These are phyloP conservation scores for Penicillium sp. DNA, from an alignment of 2,329 filamentous ascomycete genomes.

Conservation along the genomic window DNA sequence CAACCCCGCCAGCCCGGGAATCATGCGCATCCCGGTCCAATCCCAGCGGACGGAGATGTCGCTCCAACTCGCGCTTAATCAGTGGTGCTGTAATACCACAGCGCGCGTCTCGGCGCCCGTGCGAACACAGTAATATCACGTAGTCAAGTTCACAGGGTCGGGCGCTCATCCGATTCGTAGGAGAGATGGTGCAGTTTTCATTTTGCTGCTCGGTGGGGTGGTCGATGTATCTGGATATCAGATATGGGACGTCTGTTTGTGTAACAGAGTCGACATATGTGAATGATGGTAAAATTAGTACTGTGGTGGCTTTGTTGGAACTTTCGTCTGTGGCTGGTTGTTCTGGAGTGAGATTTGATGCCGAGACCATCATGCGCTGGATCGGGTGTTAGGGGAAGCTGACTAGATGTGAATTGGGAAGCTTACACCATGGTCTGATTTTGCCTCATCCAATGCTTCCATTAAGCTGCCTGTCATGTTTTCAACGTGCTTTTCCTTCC, in stretches of 20 bases:
- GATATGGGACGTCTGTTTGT: conserved; percentile 60
- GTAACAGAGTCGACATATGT: conserved; percentile 75
- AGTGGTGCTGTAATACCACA: conserved; percentile 88
- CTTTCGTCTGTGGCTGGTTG: conserved; percentile 7
- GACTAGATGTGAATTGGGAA: neutral
- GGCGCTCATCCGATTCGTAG: conserved; percentile 41
- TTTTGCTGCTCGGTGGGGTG: conserved; percentile 51
- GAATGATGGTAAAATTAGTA: conserved; percentile 80
- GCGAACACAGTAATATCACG: conserved; percentile 84
- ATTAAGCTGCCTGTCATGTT: conserved; percentile 52
- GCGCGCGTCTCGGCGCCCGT: conserved; percentile 82
- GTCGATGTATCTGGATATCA: conserved; percentile 68
- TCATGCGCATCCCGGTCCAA: conserved; percentile 80
- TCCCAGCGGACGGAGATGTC: conserved; percentile 76
- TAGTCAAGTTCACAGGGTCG: conserved; percentile 74
- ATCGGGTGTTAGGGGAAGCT: neutral
- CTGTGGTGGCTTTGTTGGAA: conserved; percentile 58
- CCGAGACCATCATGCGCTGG: conserved; percentile 39
- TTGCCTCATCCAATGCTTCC: conserved; percentile 47
- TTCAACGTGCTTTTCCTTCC: conserved; percentile 35
- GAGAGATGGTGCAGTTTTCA: conserved; percentile 45
- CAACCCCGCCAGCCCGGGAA: conserved; percentile 77
- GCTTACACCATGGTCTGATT: conserved; percentile 66
- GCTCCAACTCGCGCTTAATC: conserved; percentile 75
- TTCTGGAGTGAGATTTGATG: conserved; percentile 34